Conservation (phyloP, 1,139 yeast genomes). For the Pichia sp. region DNA sequence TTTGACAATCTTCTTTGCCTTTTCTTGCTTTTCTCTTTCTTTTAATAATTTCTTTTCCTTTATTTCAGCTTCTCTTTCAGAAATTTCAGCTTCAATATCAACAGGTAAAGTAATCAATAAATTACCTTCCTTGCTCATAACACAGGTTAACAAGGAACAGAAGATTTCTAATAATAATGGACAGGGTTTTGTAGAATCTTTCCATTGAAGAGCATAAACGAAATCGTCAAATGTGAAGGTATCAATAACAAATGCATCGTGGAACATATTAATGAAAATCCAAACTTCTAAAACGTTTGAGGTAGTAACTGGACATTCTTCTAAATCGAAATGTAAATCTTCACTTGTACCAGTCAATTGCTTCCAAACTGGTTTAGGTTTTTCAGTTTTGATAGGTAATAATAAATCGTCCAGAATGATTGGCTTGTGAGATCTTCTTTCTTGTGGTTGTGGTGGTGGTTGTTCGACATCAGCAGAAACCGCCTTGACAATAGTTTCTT, state of each 20-base stretch:
- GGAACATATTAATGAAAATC: slow-evolving; percentile 73
- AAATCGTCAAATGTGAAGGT: slow-evolving; percentile 82
- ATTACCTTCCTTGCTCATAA: slow-evolving; percentile 36
- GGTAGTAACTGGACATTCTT: slow-evolving; percentile 13
- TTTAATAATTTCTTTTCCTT: slow-evolving; percentile 20
- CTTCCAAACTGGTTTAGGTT: slow-evolving; percentile 26
- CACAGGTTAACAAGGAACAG: slow-evolving; percentile 56
- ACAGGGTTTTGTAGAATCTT: slow-evolving; percentile 47
- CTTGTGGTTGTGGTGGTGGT: background rate
- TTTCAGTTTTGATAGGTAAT: slow-evolving; percentile 27
- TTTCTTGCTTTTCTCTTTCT: slow-evolving; percentile 23
- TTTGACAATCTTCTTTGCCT: slow-evolving; percentile 16
- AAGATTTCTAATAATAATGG: slow-evolving; percentile 67
- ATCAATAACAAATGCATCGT: slow-evolving; percentile 60
- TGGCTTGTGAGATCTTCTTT: slow-evolving; percentile 14
- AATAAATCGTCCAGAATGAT: slow-evolving; percentile 29
- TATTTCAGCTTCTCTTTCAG: slow-evolving; percentile 16
- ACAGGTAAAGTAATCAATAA: slow-evolving; percentile 33
- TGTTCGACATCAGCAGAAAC: too few species aligned
- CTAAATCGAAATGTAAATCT: slow-evolving; percentile 16
- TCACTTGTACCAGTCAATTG: slow-evolving; percentile 20
- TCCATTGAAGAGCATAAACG: slow-evolving; percentile 61
- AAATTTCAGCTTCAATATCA: slow-evolving; percentile 29
- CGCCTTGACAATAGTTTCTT: too few species aligned
- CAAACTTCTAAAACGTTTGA: slow-evolving; percentile 64